A percentile compares a stretch with the other conserved stretches of the same genome.
These are phyloP conservation scores for Monoraphidium neglectum DNA, from an alignment of 139 green algal genomes.

Conservation along the genomic window DNA sequence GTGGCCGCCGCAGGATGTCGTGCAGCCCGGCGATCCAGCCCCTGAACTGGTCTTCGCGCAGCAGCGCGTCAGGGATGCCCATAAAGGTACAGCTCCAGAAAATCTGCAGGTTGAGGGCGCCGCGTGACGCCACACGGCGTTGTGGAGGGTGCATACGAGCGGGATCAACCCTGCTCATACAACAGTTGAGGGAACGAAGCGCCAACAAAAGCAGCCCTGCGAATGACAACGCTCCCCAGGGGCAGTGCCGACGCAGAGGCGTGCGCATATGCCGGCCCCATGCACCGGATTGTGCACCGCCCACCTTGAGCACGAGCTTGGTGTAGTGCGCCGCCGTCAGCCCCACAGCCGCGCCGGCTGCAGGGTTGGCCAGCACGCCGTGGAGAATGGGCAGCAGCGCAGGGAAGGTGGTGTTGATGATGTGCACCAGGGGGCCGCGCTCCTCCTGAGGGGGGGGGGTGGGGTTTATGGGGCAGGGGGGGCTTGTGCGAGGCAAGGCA, in stretches of 20 bases:
- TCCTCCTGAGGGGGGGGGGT: constrained; percentile 33
- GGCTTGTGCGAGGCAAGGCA: no score
- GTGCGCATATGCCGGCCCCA: no score
- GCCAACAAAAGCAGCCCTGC: no score
- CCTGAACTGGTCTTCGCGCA: constrained; percentile 66
- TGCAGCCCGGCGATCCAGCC: constrained; percentile 88
- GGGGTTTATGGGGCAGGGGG: no score
- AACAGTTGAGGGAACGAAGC: no score
- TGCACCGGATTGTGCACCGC: no score
- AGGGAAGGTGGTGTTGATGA: constrained; percentile 77
- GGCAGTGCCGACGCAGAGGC: no score
- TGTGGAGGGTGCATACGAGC: no score
- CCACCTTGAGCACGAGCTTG: constrained; percentile 61
- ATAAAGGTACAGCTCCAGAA: constrained; percentile 95
- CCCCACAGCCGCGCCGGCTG: constrained; percentile 50
- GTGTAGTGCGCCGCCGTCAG: constrained; percentile 32
- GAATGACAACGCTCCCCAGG: no score
- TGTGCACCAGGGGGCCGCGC: constrained; percentile 27
- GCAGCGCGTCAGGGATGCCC: constrained; percentile 79
- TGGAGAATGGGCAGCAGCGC: constrained; percentile 51
- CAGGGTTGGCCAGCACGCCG: constrained; percentile 70
- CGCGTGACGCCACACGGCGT: no score
- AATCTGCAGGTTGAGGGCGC: no score
- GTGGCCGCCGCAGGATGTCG: constrained; percentile 57
- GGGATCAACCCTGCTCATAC: no score